Percentiles rank a stretch among this genome's conserved stretches.
Conservation (phyloP, 495 filamentous ascomycete species). For the Friedmanniomyces simplex region DNA sequence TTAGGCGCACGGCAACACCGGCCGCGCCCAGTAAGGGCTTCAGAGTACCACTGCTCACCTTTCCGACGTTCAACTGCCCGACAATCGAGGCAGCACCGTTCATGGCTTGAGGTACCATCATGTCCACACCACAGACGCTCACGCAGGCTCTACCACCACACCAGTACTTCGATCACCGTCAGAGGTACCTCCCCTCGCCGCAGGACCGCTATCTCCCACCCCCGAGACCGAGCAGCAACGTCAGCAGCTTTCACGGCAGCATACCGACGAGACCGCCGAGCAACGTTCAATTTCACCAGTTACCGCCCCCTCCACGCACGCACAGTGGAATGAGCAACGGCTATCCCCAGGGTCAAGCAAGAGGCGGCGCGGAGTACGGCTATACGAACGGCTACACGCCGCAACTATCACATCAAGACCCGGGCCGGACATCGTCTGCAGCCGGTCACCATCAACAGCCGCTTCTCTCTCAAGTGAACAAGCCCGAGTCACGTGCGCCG, state of each 20-base stretch:
- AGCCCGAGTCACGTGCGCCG: neutral
- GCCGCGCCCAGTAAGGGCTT: neutral
- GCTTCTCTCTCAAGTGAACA: neutral
- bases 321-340: slow-evolving; percentile 19
- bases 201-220: slow-evolving; percentile 20
- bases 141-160: slow-evolving; percentile 19
- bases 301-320: slow-evolving; percentile 9
- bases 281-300: slow-evolving; percentile 5
- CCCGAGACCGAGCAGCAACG: slow-evolving; percentile 20
- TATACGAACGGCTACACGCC: slow-evolving; percentile 3
- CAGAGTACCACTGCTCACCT: neutral
- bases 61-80: neutral
- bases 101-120: slow-evolving; percentile 4
- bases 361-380: slow-evolving; percentile 14
- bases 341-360: slow-evolving; percentile 13
- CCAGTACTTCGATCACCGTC: slow-evolving; percentile 15
- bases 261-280: slow-evolving; percentile 17
- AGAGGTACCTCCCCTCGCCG: slow-evolving; percentile 15
- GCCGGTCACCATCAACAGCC: neutral
- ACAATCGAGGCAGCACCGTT: neutral
- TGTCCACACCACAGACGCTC: slow-evolving; percentile 20
- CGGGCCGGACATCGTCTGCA: neutral
- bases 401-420: neutral
- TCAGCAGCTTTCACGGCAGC: slow-evolving; percentile 12
- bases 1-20: slow-evolving; percentile 5